A percentile compares a stretch with the other conserved stretches of the same genome.
Conservation (phyloP, 2,329 filamentous ascomycete species). For the Trichoderma sp. region DNA sequence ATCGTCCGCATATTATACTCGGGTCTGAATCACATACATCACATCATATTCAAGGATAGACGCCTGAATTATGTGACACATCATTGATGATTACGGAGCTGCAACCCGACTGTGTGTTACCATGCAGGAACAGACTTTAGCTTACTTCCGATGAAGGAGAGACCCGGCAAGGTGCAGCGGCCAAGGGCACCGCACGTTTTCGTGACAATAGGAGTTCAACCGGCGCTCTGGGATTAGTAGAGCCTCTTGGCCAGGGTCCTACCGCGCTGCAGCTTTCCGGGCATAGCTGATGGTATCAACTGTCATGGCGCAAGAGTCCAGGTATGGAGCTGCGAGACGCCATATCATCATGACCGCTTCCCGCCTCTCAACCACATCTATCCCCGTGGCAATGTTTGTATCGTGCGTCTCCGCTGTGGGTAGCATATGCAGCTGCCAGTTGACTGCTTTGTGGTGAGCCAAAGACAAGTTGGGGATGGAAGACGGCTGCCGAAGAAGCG, state of each 20-base stretch:
- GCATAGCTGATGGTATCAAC: background rate
- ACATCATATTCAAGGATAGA: conserved; percentile 9
- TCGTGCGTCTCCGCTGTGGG: background rate
- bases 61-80: conserved; percentile 21
- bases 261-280: conserved; percentile 7
- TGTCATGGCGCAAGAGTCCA: conserved; percentile 9
- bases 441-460: background rate
- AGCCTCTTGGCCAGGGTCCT: background rate
- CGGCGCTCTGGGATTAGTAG: conserved; percentile 17
- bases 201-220: background rate
- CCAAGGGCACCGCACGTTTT: conserved; percentile 10
- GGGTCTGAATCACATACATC: background rate
- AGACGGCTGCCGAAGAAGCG: background rate
- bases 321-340: background rate
- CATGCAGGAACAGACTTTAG: conserved; percentile 24
- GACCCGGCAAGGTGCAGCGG: conserved; percentile 1
- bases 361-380: background rate
- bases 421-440: background rate
- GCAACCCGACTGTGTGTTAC: conserved; percentile 24
- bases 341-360: background rate
- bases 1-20: background rate
- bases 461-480: background rate
- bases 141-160: conserved; percentile 13
- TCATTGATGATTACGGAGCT: conserved; percentile 19
- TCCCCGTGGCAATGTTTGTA: background rate